A percentile compares a stretch with the other conserved stretches of the same genome.
Evolutionary conservation across 106 monocot species (phyloP).

Genomic region (Triglochin maritima): DNA sequence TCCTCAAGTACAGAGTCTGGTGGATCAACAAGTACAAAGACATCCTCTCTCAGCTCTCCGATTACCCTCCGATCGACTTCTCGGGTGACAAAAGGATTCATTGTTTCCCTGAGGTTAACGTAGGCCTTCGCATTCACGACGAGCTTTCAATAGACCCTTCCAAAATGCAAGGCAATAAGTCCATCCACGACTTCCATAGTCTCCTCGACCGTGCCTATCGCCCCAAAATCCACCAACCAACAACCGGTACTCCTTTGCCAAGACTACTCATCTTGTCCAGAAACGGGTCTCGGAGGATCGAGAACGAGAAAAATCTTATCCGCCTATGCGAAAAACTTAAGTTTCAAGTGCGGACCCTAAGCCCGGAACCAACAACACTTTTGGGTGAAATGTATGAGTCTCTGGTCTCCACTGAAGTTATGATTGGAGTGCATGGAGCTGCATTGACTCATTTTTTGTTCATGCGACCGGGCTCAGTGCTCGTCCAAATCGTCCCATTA

Average conservation of each 20-base stretch:
- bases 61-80: constrained; percentile 60
- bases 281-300: constrained; percentile 41
- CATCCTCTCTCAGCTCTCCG: constrained; percentile 55
- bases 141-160: constrained; percentile 34
- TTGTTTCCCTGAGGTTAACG: constrained; percentile 55
- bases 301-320: constrained; percentile 41
- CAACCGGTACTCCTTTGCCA: constrained; percentile 7
- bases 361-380: constrained; percentile 33
- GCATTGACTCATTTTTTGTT: constrained; percentile 81
- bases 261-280: constrained; percentile 41
- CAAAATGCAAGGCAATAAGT: constrained; percentile 13
- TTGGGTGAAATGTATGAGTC: constrained; percentile 36
- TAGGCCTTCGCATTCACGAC: constrained; percentile 61
- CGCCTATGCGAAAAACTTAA: constrained; percentile 8
- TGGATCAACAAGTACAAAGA: constrained; percentile 69
- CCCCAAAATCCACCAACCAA: constrained; percentile 4
- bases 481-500: constrained; percentile 63
- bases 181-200: constrained; percentile 31
- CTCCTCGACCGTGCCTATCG: constrained; percentile 42
- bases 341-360: constrained; percentile 19
- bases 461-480: constrained; percentile 49
- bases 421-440: constrained; percentile 73
- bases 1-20: constrained; percentile 63
- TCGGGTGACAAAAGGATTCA: constrained; percentile 36
- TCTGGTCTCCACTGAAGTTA: constrained; percentile 35